Conservation (phyloP, 2,329 filamentous ascomycete species). For the Cladosporium cucumerinum region DNA sequence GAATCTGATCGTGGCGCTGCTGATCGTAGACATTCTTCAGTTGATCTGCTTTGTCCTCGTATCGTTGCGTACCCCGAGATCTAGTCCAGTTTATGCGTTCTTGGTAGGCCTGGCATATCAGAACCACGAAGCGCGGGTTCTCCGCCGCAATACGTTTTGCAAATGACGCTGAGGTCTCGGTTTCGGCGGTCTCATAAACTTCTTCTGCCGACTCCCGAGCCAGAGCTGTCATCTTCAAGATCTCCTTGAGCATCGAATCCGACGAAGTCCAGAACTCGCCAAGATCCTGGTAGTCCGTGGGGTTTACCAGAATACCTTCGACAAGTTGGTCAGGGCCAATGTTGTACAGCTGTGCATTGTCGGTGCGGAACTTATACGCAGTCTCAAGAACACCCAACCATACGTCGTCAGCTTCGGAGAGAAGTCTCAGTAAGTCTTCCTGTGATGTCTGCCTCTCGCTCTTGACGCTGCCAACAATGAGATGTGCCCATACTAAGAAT, state of each 20-base stretch:
- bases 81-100: conserved; percentile 60
- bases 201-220: conserved; percentile 41
- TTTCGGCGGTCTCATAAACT: conserved; percentile 35
- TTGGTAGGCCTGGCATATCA: conserved; percentile 56
- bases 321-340: conserved; percentile 62
- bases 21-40: conserved; percentile 43
- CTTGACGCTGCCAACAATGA: conserved; percentile 25
- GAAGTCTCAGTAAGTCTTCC: conserved; percentile 46
- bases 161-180: conserved; percentile 27
- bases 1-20: conserved; percentile 42
- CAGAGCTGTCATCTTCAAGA: conserved; percentile 38
- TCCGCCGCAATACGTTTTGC: conserved; percentile 51
- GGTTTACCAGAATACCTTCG: conserved; percentile 43
- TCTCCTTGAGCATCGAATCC: conserved; percentile 41
- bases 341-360: conserved; percentile 69
- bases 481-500: conserved; percentile 22
- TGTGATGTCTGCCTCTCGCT: conserved; percentile 20
- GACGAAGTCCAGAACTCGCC: conserved; percentile 84
- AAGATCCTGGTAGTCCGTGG: conserved; percentile 63
- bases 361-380: conserved; percentile 67
- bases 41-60: conserved; percentile 47
- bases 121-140: conserved; percentile 53
- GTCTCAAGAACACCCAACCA: conserved; percentile 62
- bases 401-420: conserved; percentile 71
- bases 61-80: conserved; percentile 50